phyloP scores from a whole-genome alignment of 305 asterid species.

The Nicotiana rustica region DNA sequence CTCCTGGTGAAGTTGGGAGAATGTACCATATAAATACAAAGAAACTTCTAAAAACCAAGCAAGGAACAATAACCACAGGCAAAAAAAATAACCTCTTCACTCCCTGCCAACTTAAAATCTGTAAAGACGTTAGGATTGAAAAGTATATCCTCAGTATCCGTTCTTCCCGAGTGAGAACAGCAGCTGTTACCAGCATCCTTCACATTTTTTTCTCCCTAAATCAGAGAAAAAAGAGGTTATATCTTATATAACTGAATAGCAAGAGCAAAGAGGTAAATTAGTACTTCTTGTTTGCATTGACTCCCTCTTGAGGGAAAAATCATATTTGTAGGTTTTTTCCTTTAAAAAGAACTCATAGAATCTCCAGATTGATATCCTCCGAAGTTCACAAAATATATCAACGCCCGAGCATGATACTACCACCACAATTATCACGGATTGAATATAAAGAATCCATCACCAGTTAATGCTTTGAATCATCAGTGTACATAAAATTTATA shows the following conservation, averaged over 20 bases:
- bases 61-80: constrained; percentile 29
- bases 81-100: constrained; percentile 63
- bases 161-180: constrained; percentile 47
- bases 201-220: constrained; percentile 53
- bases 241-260: not conserved
- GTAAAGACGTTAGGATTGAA: constrained; percentile 94
- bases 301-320: not conserved
- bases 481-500: not conserved
- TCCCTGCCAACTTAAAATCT: constrained; percentile 85
- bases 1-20: constrained; percentile 58
- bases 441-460: not conserved
- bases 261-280: not conserved
- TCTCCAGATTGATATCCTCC: not conserved
- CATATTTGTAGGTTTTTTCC: not conserved
- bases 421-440: not conserved
- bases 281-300: not conserved
- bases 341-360: not conserved
- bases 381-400: not conserved
- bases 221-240: constrained; percentile 35
- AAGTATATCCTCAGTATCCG: constrained; percentile 59
- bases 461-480: not conserved
- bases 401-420: not conserved
- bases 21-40: constrained; percentile 32
- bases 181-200: constrained; percentile 46
- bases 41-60: constrained; percentile 24